phyloP scores from a whole-genome alignment of 352 stramenopile species.

The Phytophthora tentaculata region DNA sequence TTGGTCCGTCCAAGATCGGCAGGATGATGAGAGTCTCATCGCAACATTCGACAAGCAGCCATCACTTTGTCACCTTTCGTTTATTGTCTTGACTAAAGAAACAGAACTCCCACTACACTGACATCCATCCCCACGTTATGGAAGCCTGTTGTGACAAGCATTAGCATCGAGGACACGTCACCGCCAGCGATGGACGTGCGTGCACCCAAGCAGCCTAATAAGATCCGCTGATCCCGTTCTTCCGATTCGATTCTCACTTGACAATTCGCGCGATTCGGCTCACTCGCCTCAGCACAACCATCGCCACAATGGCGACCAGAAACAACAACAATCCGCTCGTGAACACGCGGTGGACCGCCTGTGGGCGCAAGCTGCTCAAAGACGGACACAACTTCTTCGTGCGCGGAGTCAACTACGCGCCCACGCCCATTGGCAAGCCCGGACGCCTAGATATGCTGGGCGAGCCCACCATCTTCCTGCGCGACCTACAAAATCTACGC shows the following conservation, averaged over 20 bases:
- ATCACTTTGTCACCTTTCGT: neutral
- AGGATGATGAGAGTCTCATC: too few species aligned
- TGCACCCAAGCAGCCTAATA: neutral
- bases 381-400: slow-evolving; percentile 70
- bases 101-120: neutral
- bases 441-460: slow-evolving; percentile 64
- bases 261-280: slow-evolving; percentile 15
- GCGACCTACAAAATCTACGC: slow-evolving; percentile 71
- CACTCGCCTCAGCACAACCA: neutral
- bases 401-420: slow-evolving; percentile 76
- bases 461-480: slow-evolving; percentile 58
- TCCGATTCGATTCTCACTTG: slow-evolving; percentile 26
- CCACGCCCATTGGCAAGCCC: slow-evolving; percentile 63
- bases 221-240: neutral
- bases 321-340: neutral
- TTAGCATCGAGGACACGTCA: neutral
- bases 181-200: neutral
- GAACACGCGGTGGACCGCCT: slow-evolving; percentile 70
- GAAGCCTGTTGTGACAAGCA: slow-evolving; percentile 20
- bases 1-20: neutral
- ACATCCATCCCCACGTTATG: neutral
- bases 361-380: slow-evolving; percentile 66
- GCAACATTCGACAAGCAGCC: slow-evolving; percentile 2
- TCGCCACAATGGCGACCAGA: slow-evolving; percentile 14
- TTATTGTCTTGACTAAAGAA: too few species aligned